A percentile compares a stretch with the other conserved stretches of the same genome.
These are phyloP conservation scores for Lasiosphaeria miniovina DNA, from an alignment of 495 filamentous ascomycete species.

Conservation along the genomic window DNA sequence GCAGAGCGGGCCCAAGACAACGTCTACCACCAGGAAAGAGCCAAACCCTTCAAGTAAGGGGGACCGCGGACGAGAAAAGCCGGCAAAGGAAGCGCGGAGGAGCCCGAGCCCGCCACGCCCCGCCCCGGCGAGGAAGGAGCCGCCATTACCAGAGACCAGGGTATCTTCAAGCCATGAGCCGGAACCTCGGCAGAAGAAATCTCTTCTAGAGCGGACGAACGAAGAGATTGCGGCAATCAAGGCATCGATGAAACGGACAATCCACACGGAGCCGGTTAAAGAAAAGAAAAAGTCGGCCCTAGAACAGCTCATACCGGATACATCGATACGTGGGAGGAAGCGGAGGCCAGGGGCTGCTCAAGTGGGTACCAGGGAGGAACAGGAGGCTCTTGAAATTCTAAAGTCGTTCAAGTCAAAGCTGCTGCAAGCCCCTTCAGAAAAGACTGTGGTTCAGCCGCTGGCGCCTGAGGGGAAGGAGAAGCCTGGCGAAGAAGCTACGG, in stretches of 20 bases:
- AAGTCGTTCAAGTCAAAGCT: slow-evolving; percentile 78
- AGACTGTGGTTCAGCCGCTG: slow-evolving; percentile 29
- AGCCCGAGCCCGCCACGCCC: slow-evolving; percentile 22
- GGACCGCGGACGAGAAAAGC: slow-evolving; percentile 19
- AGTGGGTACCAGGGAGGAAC: slow-evolving; percentile 49
- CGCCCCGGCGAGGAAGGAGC: slow-evolving; percentile 21
- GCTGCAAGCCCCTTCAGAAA: slow-evolving; percentile 55
- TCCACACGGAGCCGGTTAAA: slow-evolving; percentile 54
- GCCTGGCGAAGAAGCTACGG: slow-evolving; percentile 25
- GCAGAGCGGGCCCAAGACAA: slow-evolving; percentile 21
- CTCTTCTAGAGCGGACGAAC: slow-evolving; percentile 65
- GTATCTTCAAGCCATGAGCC: slow-evolving; percentile 45
- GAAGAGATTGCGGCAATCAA: slow-evolving; percentile 88
- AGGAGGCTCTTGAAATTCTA: slow-evolving; percentile 62
- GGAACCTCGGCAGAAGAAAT: slow-evolving; percentile 44
- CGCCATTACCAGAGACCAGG: slow-evolving; percentile 11
- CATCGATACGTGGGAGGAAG: slow-evolving; percentile 75
- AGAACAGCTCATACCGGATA: slow-evolving; percentile 81
- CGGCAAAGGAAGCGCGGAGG: slow-evolving; percentile 22
- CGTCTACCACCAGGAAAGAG: slow-evolving; percentile 29
- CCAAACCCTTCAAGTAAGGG: slow-evolving; percentile 32
- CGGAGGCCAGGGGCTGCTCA: slow-evolving; percentile 56
- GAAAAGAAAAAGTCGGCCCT: slow-evolving; percentile 64
- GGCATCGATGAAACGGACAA: slow-evolving; percentile 84
- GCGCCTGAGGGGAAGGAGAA: slow-evolving; percentile 26